A percentile compares a stretch with the other conserved stretches of the same genome.
Evolutionary conservation across 805 yeast genomes (phyloP).

Genomic region (Starmerella lactis-condensi): DNA sequence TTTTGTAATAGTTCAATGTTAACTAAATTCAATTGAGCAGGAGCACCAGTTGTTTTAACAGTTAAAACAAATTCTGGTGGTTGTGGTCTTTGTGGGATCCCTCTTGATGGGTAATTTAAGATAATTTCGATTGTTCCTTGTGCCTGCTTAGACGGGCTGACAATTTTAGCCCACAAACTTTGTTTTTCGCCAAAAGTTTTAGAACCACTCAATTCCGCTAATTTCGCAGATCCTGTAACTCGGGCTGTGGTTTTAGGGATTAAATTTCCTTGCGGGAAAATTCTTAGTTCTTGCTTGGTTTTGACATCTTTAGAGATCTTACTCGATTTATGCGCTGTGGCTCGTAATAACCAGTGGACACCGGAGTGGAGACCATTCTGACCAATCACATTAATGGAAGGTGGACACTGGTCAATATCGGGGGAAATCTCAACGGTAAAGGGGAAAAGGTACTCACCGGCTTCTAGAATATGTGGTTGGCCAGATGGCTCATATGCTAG

Average conservation of each 20-base stretch:
- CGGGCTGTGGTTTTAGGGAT: background rate
- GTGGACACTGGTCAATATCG: slow-evolving; percentile 6
- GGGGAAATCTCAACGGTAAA: slow-evolving; percentile 5
- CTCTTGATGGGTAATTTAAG: background rate
- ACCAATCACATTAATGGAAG: slow-evolving; percentile 4
- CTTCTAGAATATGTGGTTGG: slow-evolving; percentile 2
- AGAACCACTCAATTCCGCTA: slow-evolving; percentile 3
- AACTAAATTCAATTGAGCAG: slow-evolving; percentile 1
- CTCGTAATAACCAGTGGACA: slow-evolving; percentile 5
- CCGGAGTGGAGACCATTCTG: slow-evolving; percentile 2
- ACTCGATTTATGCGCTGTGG: slow-evolving; percentile 1
- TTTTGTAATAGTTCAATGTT: background rate
- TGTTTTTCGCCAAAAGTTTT: background rate
- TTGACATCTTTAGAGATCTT: slow-evolving; percentile 1
- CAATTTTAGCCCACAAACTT: slow-evolving; percentile 1
- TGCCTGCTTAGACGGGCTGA: background rate
- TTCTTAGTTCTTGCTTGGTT: background rate
- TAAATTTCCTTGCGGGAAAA: slow-evolving; percentile 1
- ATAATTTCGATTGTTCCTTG: slow-evolving; percentile 1
- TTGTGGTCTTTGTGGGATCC: slow-evolving; percentile 5
- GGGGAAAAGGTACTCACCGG: slow-evolving; percentile 10
- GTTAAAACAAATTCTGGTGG: slow-evolving; percentile 1
- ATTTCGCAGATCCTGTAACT: background rate
- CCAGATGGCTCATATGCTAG: slow-evolving; percentile 1
- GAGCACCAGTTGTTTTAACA: background rate